These are phyloP conservation scores for Rosa lucieae DNA, from an alignment of 306 rosid species.

Conservation along the genomic window DNA sequence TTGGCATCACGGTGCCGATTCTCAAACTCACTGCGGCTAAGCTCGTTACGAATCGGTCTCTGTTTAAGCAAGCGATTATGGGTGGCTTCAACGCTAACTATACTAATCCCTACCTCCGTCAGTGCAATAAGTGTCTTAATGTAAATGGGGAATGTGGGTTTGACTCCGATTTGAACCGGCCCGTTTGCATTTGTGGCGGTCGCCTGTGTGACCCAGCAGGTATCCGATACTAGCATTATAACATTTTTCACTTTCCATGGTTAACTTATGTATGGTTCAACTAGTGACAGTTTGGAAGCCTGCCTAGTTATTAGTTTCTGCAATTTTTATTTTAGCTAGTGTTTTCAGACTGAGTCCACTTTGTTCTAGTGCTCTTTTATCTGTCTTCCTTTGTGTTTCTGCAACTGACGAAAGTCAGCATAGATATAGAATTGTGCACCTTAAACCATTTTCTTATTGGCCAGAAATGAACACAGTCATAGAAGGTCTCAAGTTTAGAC, in stretches of 20 bases:
- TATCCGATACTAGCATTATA: slow-evolving; percentile 14
- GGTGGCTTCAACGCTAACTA: slow-evolving; percentile 53
- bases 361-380: neutral
- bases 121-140: slow-evolving; percentile 37
- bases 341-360: neutral
- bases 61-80: slow-evolving; percentile 52
- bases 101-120: slow-evolving; percentile 19
- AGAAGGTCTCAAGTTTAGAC: neutral
- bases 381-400: neutral
- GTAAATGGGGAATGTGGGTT: slow-evolving; percentile 46
- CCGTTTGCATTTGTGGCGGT: slow-evolving; percentile 57
- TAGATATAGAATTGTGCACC: neutral
- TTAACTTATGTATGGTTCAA: neutral
- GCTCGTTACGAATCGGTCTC: slow-evolving; percentile 27
- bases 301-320: neutral
- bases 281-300: neutral
- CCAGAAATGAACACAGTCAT: neutral
- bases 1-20: slow-evolving; percentile 38
- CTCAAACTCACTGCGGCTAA: slow-evolving; percentile 22
- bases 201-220: slow-evolving; percentile 47
- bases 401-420: neutral
- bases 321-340: neutral
- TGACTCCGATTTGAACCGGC: slow-evolving; percentile 31
- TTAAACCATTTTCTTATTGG: neutral
- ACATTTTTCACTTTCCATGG: neutral